Conservation (phyloP, 768 basidiomycete species). For the Tulasnella sp. region DNA sequence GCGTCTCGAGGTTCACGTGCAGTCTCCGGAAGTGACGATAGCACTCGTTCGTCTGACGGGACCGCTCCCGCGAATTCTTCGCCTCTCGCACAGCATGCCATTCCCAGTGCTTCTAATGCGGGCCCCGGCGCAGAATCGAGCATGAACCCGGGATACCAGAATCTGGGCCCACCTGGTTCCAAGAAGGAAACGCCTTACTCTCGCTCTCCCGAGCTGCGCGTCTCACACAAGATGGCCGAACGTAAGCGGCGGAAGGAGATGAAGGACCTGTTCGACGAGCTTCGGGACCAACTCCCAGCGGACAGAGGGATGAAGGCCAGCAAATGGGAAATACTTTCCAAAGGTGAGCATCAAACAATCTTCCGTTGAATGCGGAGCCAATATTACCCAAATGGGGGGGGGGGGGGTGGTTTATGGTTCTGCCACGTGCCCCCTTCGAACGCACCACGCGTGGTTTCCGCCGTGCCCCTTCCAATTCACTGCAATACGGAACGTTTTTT, state of each 20-base stretch:
- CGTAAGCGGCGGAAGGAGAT: conserved; percentile 96
- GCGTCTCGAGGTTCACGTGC: conserved; percentile 6
- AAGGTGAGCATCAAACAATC: conserved; percentile 54
- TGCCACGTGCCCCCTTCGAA: conserved; percentile 2
- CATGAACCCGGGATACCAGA: not conserved
- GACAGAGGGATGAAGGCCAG: conserved; percentile 94
- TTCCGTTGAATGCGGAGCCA: not conserved
- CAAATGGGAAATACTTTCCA: conserved; percentile 98
- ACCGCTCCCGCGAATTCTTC: not conserved
- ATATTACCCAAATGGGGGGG: conserved; percentile 1
- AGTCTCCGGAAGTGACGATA: not conserved
- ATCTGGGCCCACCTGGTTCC: not conserved
- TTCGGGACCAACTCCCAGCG: conserved; percentile 86
- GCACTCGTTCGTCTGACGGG: not conserved
- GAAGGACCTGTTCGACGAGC: conserved; percentile 97
- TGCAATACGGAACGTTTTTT: not conserved
- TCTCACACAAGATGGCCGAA: conserved; percentile 96
- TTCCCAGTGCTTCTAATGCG: not conserved
- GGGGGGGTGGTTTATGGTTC: conserved; percentile 2
- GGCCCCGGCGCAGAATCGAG: not conserved
- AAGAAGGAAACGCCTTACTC: conserved; percentile 71
- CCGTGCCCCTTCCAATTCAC: not conserved
- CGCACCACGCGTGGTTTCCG: not conserved
- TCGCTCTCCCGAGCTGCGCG: conserved; percentile 87
- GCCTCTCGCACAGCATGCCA: not conserved